Evolutionary conservation across 2,329 filamentous ascomycete species (phyloP).

Genomic region (Phaeosphaeria sp.): DNA sequence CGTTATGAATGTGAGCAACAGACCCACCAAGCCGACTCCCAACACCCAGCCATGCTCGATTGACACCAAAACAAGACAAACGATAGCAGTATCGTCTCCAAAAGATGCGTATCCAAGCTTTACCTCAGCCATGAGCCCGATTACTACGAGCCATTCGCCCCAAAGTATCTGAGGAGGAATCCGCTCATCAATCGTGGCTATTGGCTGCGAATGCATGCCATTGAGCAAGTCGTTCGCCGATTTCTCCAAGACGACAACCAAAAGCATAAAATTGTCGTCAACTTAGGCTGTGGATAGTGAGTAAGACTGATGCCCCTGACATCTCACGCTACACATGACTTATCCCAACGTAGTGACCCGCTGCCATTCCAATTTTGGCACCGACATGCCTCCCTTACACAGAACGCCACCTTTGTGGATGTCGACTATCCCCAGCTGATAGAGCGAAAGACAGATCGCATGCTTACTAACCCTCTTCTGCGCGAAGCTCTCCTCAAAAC

Average conservation of each 20-base stretch:
- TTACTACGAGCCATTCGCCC: constrained; percentile 87
- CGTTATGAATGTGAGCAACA: constrained; percentile 61
- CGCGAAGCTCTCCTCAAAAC: constrained; percentile 43
- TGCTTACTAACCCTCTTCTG: constrained; percentile 61
- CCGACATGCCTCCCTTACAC: constrained; percentile 66
- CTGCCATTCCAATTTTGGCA: constrained; percentile 83
- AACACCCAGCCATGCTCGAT: constrained; percentile 1
- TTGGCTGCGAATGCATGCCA: constrained; percentile 81
- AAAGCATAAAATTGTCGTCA: constrained; percentile 76
- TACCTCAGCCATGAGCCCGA: constrained; percentile 80
- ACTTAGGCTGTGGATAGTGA: constrained; percentile 90
- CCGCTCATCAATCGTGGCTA: constrained; percentile 91
- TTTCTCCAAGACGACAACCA: constrained; percentile 68
- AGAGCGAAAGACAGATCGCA: constrained; percentile 71
- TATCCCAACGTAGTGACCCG: constrained; percentile 69
- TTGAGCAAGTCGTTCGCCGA: constrained; percentile 75
- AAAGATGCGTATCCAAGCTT: constrained; percentile 87
- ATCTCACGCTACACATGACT: constrained; percentile 16
- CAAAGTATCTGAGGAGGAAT: constrained; percentile 80
- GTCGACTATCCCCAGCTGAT: constrained; percentile 86
- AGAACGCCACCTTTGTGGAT: constrained; percentile 74
- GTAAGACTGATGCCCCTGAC: constrained; percentile 47
- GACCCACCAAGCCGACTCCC: neutral
- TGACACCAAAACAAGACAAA: constrained; percentile 68
- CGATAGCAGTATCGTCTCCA: constrained; percentile 89